Evolutionary conservation across 305 asterid species (phyloP), one percentile per base, ranked within the genome.

Genomic region (Galium porrigens): DNA sequence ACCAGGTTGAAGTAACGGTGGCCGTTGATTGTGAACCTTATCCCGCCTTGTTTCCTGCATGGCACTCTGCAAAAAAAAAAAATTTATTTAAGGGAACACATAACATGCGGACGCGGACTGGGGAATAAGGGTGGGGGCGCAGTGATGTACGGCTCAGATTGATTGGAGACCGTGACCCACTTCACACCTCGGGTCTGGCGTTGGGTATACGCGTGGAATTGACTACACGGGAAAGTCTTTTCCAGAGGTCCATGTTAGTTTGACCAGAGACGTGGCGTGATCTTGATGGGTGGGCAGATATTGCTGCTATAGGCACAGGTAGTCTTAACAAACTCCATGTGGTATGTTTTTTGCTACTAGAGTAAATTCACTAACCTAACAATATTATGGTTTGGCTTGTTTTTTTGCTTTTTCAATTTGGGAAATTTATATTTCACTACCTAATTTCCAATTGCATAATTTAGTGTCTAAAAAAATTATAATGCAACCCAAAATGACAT

Each of bases 1-100:
- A 84, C 80, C 68, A 84, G 56, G 76, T 84, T 84, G 69, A 84
- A 84, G 82, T 74, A 84, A 55, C 82, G 80, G 82, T 68, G 74
- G 1, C 95, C 95, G 68, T 87, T 89, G 63, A 87, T 78, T 0
- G 94, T 89, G 79, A 82, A 84, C 73, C 96, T 76, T 29, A 89
- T 75, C 12, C 96, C 96, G 6, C 96, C 96, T 17, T 57, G 69
- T 72, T 85, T 89, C 73, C 82, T 74, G 67, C 96, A 89, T 7
- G 96, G 78, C 60, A 89, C 91, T 74, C 96, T 89, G 82, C 73
- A 59, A 17, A 22, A 39, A 56, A 60, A 14, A 25, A 20, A n/a
- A 9, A 2, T 8, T 12, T 8, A 54, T 9, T 25, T 42, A 5
- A 42, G 22, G 32, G 34, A 4, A 42, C 11, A 12, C 0, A 11